Base-by-base conservation (phyloP, 768 basidiomycete genomes). In the Boletellus ananiceps region DNA sequence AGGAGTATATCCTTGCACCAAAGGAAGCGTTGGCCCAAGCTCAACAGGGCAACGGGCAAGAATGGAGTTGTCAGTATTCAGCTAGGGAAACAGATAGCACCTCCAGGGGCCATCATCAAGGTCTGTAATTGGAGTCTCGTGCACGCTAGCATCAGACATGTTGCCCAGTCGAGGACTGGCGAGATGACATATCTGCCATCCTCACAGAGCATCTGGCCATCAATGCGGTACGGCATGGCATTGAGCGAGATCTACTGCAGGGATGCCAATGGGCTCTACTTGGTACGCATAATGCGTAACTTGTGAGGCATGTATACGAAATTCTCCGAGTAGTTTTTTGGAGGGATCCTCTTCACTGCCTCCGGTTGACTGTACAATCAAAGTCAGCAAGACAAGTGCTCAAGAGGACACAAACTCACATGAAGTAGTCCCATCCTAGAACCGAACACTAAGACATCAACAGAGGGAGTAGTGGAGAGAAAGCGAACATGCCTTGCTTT, bases 281-380 rank as follows among this genome's bases (percentile, higher is more conserved):
- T 97, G 44, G 94, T 97, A 66, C 87, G 85, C 68, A 79, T 72
- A 59, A 94, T 87, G 52, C 93, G 81, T 48, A 97, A 76, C 59
- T 80, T 87, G 60, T 80, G 74, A 3, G 90, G 80, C 48, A 75
- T 83, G 74, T 97, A 94, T 14, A 89, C 73, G 67, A 79, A 97
- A 74, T 93, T 98, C 77, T 93, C 93, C 36, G 91, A 70, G 59
- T 93, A 93, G 64, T 91, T 79, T 83, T 97, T 90, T 14, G 84
- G 85, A 16, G 85, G 86, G 49, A 91, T 82, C 52, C 80, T 78
- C 71, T 82, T 83, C 50, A 78, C 74, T 12, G 77, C 69, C 19
- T 79, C 66, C 5, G 74, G 68, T 80, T 87, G 86, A 27, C 82
- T 82, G 62, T 8, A 56, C 46, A 33, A 29, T 18, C 12, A 27